Evolutionary conservation across 2,329 filamentous ascomycete genomes (phyloP).

Genomic region (Fusarium succisae): DNA sequence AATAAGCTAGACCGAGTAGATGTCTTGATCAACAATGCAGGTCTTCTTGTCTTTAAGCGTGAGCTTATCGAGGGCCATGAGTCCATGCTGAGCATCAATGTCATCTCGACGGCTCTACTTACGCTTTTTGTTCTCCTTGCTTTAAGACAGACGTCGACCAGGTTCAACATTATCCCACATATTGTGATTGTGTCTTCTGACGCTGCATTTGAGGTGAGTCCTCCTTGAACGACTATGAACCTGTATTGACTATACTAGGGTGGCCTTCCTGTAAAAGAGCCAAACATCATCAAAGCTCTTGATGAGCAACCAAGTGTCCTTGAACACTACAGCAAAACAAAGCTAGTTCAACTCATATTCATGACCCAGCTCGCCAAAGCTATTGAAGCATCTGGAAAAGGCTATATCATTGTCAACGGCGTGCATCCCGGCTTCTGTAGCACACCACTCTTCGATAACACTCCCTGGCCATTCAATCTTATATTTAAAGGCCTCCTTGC

Average conservation of each 20-base stretch:
- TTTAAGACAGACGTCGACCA: conserved; percentile 49
- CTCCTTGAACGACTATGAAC: rapidly evolving
- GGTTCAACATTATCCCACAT: conserved; percentile 47
- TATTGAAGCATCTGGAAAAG: conserved; percentile 43
- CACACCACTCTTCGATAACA: conserved; percentile 51
- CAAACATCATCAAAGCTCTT: conserved; percentile 48
- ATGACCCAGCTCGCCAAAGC: conserved; percentile 48
- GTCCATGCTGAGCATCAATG: conserved; percentile 56
- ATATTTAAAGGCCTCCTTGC: conserved; percentile 20
- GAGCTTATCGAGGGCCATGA: conserved; percentile 53
- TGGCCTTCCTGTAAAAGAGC: conserved; percentile 48
- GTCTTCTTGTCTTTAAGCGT: conserved; percentile 24
- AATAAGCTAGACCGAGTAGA: conserved; percentile 53
- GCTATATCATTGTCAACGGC: conserved; percentile 50
- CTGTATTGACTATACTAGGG: conserved; percentile 25
- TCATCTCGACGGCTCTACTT: conserved; percentile 57
- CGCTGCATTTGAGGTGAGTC: conserved; percentile 29
- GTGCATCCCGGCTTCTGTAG: conserved; percentile 54
- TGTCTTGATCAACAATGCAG: conserved; percentile 54
- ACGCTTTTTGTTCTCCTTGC: conserved; percentile 54
- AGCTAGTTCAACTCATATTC: conserved; percentile 45
- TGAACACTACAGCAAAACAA: conserved; percentile 44
- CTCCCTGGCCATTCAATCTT: conserved; percentile 43
- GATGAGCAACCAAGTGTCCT: conserved; percentile 31
- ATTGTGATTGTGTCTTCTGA: conserved; percentile 54